Base-by-base conservation (phyloP, 73 alveolate genomes). In the Symbiodinium natans region DNA sequence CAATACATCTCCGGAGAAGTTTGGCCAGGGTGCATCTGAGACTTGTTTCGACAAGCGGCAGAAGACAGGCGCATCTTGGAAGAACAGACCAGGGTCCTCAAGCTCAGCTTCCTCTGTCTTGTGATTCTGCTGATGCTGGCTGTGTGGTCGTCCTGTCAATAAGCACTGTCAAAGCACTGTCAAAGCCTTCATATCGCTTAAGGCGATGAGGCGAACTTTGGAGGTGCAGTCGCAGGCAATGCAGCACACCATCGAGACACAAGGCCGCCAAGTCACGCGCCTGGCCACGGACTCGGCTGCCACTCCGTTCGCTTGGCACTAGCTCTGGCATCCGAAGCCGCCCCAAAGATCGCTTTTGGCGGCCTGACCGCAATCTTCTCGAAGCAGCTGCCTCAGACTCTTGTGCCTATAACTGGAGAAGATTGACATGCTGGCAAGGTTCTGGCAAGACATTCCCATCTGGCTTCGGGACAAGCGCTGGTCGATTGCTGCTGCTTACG, bases 301-400 rank as follows among this genome's bases (percentile, higher is more conserved):
- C 85, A 31, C 27, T 74, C 21, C 13, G 31, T 29, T 10, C n/a
- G n/a, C n/a, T n/a, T n/a, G n/a, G n/a, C n/a, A n/a, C n/a, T n/a
- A n/a, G n/a, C n/a, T n/a, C n/a, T n/a, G n/a, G n/a, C n/a, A n/a
- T n/a, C n/a, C n/a, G n/a, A n/a, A n/a, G n/a, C n/a, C n/a, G n/a
- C n/a, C n/a, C n/a, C n/a, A n/a, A 41, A 88, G 95, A 88, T 88
- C 42, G 95, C 95, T 43, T 88, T 88, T 25, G 95, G 95, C 23
- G 95, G 95, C 33, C 95, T 88, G 13, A 88, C 95, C 11, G 95
- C 95, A 33, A 88, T 88, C 73, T 88, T 88, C 86, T 88, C 95
- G 56, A 88, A 88, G 95, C 59, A 39, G 38, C n/a, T 9, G 59
- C 40, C 90, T 9, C n/a, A 6, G 48, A n/a, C 75, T 0, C 75